Evolutionary conservation across 352 stramenopile genomes (phyloP), one percentile per base, ranked within the genome.

Genomic region (Globisporangium yorkense): DNA sequence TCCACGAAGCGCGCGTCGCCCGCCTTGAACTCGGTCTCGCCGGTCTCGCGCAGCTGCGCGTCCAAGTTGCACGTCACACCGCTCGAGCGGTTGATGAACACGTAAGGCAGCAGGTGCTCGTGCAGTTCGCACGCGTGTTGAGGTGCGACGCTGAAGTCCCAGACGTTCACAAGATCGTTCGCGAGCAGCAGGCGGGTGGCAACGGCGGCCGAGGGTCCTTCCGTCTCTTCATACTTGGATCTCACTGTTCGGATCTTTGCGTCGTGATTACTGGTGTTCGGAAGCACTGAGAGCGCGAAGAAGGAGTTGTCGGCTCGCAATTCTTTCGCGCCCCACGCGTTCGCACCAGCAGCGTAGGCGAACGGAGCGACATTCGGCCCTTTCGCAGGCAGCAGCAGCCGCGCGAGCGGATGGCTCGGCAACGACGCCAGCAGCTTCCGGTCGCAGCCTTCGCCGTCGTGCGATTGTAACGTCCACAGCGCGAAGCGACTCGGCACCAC

Each of bases 81-180:
- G 2, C 56, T 57, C 43, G 63, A 63, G 21, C 71, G 71, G 46
- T 79, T 79, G 39, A 79, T 67, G 51, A 79, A 79, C 27, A 79
- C 39, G 41, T 79, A 76, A 37, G 71, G 68, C 18, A 70, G 20
- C 39, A 72, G 27, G 50, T 79, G 68, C 24, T 79, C 66, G 31
- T 79, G 71, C 54, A 79, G 31, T 21, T 65, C 65, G 40, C 68
- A 79, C 18, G 54, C 72, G n/a, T 29, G 20, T 7, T 51, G 43
- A 2, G 66, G 37, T n/a, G 57, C 58, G 20, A 79, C 66, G 18
- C 54, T 48, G 41, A 79, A 79, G 43, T 79, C 68, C 71, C 71
- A 79, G 21, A 79, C 39, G 13, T 72, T 75, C 12, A 79, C 61
- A 40, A 65, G 43, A 37, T 57, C 29, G 12, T 77, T 79, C 24